A percentile compares a stretch with the other conserved stretches of the same genome.
Conservation (phyloP, 2,329 filamentous ascomycete genomes). For the Emmonsiellopsis sp. region DNA sequence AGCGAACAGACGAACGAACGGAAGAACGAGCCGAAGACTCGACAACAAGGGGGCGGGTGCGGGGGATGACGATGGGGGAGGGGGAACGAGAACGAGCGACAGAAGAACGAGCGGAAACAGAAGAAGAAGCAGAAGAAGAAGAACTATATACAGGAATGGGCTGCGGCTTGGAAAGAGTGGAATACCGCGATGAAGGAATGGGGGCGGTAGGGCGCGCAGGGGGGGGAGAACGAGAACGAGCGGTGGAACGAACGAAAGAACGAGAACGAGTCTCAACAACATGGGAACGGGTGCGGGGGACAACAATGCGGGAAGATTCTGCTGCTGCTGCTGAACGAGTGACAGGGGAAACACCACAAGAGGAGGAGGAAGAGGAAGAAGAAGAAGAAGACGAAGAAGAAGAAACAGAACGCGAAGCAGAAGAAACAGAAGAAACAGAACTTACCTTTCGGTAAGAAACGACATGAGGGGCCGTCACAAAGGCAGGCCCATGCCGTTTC, state of each 20-base stretch:
- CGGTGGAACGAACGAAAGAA: not conserved
- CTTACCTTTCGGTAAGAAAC: not conserved
- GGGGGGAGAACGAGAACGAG: not conserved
- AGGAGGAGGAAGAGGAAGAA: constrained; percentile 8
- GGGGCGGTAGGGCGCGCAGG: not conserved
- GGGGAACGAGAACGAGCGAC: constrained; percentile 2
- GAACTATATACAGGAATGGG: not conserved
- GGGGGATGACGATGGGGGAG: constrained; percentile 2
- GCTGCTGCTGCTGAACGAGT: not conserved
- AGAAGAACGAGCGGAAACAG: not conserved
- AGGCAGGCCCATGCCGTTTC: not conserved
- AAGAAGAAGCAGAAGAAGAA: not conserved
- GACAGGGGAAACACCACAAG: constrained; percentile 4
- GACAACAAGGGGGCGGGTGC: constrained; percentile 6
- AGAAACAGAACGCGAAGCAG: not conserved
- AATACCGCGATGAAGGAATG: not conserved
- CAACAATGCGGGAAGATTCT: not conserved
- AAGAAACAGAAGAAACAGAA: not conserved
- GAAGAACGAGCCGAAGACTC: not conserved
- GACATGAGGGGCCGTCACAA: not conserved
- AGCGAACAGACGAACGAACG: not conserved
- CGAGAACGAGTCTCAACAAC: not conserved
- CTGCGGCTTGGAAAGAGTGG: not conserved
- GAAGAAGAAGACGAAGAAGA: constrained; percentile 4
- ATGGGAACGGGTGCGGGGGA: not conserved